Conservation (phyloP, 345 rosid genomes). For the Moringa oleifera region DNA sequence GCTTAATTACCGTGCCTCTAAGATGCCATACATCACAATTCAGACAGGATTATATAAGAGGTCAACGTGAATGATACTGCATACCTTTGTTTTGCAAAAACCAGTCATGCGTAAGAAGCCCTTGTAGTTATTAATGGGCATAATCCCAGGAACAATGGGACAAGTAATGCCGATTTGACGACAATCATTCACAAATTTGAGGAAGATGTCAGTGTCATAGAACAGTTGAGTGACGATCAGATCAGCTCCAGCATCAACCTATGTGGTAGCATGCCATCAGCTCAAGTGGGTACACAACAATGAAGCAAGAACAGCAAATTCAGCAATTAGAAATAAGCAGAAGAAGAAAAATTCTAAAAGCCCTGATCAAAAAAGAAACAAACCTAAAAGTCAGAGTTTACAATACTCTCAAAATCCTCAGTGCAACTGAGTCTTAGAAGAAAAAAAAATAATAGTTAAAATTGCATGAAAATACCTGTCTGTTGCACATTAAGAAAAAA, state of each 20-base stretch:
- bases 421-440: too few species aligned
- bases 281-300: conserved; percentile 1
- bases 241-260: conserved; percentile 99
- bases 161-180: conserved; percentile 80
- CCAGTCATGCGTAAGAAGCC: conserved; percentile 95
- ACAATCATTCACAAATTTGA: conserved; percentile 92
- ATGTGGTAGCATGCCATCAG: conserved; percentile 17
- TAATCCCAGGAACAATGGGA: conserved; percentile 94
- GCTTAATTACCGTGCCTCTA: too few species aligned
- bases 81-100: conserved; percentile 92
- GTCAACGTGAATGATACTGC: too few species aligned
- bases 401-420: too few species aligned
- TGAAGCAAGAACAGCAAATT: not conserved
- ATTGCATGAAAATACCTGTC: not conserved
- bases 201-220: conserved; percentile 87
- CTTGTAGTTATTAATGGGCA: conserved; percentile 93
- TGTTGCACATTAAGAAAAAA: too few species aligned
- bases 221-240: conserved; percentile 78
- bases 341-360: too few species aligned
- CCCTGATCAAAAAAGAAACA: not conserved
- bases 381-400: not conserved
- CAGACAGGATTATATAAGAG: not conserved
- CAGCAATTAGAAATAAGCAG: not conserved
- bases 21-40: not conserved
- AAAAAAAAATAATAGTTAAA: not conserved